Conservation (phyloP, 2,329 filamentous ascomycete genomes). For the Clonostachys sp. region DNA sequence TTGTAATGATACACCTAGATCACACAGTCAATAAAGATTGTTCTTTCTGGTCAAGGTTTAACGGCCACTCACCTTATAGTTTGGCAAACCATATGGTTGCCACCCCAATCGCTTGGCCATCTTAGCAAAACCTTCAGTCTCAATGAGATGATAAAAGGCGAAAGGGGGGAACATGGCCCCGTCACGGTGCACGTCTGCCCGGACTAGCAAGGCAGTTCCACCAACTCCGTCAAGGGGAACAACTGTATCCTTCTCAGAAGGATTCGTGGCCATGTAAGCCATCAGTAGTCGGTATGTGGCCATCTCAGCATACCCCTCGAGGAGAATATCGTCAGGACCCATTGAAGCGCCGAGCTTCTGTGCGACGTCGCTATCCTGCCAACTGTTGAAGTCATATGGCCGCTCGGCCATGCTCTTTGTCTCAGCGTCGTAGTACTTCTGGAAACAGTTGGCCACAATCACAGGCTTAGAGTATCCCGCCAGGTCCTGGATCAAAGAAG, state of each 20-base stretch:
- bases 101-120: constrained; percentile 91
- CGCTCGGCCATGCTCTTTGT: constrained; percentile 69
- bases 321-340: constrained; percentile 85
- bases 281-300: constrained; percentile 88
- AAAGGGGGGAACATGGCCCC: constrained; percentile 99
- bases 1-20: constrained; percentile 86
- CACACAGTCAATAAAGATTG: constrained; percentile 1
- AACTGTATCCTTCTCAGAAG: constrained; percentile 53
- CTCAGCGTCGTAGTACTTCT: constrained; percentile 69
- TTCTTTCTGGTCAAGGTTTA: neutral
- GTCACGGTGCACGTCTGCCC: constrained; percentile 93
- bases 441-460: constrained; percentile 93
- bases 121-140: constrained; percentile 96
- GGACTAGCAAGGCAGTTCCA: constrained; percentile 87
- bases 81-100: constrained; percentile 82
- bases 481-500: constrained; percentile 84
- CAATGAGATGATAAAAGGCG: constrained; percentile 92
- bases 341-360: constrained; percentile 71
- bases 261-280: constrained; percentile 68
- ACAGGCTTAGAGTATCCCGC: constrained; percentile 84
- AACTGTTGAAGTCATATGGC: constrained; percentile 96
- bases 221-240: constrained; percentile 88
- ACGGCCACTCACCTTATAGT: constrained; percentile 74
- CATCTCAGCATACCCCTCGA: constrained; percentile 92
- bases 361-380: constrained; percentile 84